Evolutionary conservation across 1,139 yeast species (phyloP).

Genomic region (Williopsis jadinii): DNA sequence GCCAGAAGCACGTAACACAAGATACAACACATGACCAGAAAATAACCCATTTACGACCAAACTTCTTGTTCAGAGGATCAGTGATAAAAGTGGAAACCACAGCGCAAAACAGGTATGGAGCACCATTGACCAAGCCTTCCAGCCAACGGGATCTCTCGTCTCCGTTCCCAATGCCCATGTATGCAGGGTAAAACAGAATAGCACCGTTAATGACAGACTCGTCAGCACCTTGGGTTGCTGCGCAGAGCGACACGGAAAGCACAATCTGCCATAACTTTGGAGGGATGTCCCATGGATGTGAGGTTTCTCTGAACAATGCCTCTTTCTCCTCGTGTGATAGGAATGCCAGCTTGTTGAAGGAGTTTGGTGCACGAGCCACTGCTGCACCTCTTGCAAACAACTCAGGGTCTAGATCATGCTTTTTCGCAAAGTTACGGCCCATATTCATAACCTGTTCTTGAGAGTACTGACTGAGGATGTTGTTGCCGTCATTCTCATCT

Average conservation of each 20-base stretch:
- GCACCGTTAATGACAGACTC: conserved; percentile 88
- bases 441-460: conserved; percentile 60
- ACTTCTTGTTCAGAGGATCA: conserved; percentile 53
- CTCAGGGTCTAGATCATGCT: conserved; percentile 56
- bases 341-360: conserved; percentile 51
- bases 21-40: conserved; percentile 60
- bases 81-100: conserved; percentile 67
- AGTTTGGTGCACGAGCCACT: conserved; percentile 59
- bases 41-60: conserved; percentile 73
- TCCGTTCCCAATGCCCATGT: conserved; percentile 42
- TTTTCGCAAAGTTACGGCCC: conserved; percentile 64
- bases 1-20: conserved; percentile 68
- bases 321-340: conserved; percentile 52
- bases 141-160: conserved; percentile 56
- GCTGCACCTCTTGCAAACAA: conserved; percentile 71
- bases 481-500: conserved; percentile 28
- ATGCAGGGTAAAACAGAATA: conserved; percentile 55
- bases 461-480: conserved; percentile 56
- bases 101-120: conserved; percentile 76
- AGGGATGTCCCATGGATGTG: conserved; percentile 52
- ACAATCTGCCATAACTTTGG: conserved; percentile 52
- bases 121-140: conserved; percentile 70
- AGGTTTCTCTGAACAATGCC: conserved; percentile 42
- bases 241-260: conserved; percentile 78
- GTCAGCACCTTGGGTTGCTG: conserved; percentile 92